Evolutionary conservation across 495 filamentous ascomycete species (phyloP).

Genomic region (Glonium stellatum): DNA sequence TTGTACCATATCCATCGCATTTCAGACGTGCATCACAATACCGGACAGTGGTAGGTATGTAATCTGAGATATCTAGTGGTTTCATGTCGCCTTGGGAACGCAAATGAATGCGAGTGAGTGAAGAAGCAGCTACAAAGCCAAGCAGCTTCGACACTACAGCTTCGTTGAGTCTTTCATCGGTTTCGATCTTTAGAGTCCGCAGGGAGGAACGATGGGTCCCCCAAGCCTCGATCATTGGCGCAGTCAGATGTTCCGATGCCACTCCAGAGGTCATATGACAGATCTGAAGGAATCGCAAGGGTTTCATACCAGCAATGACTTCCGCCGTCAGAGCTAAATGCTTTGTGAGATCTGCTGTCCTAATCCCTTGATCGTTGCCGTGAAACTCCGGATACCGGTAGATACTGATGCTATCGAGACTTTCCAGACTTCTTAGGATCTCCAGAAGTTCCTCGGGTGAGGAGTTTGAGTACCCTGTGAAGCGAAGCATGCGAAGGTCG

Average conservation of each 20-base stretch:
- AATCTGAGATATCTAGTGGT: neutral
- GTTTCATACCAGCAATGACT: neutral
- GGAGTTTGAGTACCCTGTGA: neutral
- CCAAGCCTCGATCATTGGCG: neutral
- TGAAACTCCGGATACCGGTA: neutral
- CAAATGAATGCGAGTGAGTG: neutral
- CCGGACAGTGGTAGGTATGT: neutral
- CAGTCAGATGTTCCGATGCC: neutral
- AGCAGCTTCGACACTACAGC: neutral
- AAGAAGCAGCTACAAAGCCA: neutral
- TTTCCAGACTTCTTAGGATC: neutral
- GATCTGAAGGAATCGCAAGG: neutral
- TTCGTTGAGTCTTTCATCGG: neutral
- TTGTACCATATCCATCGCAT: neutral
- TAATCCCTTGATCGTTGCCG: neutral
- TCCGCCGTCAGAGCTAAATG: neutral
- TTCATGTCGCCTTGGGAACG: neutral
- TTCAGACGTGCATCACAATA: neutral
- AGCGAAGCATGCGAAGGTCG: neutral
- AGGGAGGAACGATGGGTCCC: neutral
- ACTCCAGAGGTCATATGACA: neutral
- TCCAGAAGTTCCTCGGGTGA: neutral
- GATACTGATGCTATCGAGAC: neutral
- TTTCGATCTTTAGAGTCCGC: neutral
- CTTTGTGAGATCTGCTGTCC: neutral